phyloP scores from a whole-genome alignment of 2,329 filamentous ascomycete species.

The Tolypocladium ophioglossoides region DNA sequence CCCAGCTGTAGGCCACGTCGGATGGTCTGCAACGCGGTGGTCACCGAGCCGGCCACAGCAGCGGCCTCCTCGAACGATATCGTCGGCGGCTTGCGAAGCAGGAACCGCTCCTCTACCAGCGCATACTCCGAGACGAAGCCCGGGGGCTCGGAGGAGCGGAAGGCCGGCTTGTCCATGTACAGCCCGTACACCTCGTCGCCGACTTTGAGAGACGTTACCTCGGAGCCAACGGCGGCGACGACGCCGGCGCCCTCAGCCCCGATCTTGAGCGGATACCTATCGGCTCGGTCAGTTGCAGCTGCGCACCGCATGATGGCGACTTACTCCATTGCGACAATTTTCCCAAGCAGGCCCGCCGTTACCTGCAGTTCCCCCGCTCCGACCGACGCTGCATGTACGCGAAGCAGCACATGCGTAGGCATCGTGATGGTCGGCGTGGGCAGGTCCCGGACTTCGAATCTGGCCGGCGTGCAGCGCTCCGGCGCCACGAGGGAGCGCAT shows the following conservation, averaged over 20 bases:
- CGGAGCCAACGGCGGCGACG: conserved; percentile 18
- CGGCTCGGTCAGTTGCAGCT: not conserved
- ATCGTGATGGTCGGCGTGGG: conserved; percentile 31
- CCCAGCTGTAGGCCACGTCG: conserved; percentile 25
- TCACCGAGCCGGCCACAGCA: conserved; percentile 21
- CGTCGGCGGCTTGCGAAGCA: conserved; percentile 20
- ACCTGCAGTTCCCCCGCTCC: conserved; percentile 24
- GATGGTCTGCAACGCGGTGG: conserved; percentile 35
- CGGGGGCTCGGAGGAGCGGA: conserved; percentile 9
- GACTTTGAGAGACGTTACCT: conserved; percentile 14
- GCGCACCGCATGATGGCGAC: not conserved
- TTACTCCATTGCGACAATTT: conserved; percentile 18
- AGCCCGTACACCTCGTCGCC: conserved; percentile 30
- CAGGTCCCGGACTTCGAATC: conserved; percentile 28
- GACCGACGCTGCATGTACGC: conserved; percentile 25
- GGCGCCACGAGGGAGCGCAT: conserved; percentile 34
- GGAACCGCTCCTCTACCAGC: conserved; percentile 21
- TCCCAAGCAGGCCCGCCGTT: conserved; percentile 12
- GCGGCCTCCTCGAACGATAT: conserved; percentile 25
- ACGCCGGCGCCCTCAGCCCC: conserved; percentile 21
- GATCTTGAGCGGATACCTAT: conserved; percentile 13
- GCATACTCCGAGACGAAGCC: conserved; percentile 32
- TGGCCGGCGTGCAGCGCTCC: conserved; percentile 24
- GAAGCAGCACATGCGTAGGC: conserved; percentile 32
- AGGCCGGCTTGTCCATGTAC: conserved; percentile 25